Evolutionary conservation across 2,329 filamentous ascomycete genomes (phyloP).

Genomic region (Helminthosporium solani): DNA sequence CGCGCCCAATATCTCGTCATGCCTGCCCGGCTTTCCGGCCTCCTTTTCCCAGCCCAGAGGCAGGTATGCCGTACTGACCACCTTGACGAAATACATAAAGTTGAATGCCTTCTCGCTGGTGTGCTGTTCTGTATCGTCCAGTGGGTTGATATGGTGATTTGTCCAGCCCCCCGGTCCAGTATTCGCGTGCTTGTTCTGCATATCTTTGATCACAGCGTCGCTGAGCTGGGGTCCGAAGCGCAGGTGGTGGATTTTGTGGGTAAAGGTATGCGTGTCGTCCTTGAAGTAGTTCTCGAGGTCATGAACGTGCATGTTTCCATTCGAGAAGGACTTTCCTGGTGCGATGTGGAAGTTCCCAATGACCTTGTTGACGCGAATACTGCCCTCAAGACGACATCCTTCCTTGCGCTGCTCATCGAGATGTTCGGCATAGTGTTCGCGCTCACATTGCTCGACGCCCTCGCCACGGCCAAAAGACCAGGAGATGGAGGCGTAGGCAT

Average conservation of each 20-base stretch:
- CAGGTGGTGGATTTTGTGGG: constrained; percentile 82
- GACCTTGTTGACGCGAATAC: constrained; percentile 95
- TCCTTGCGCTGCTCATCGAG: constrained; percentile 85
- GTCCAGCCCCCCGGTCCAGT: constrained; percentile 68
- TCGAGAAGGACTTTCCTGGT: constrained; percentile 92
- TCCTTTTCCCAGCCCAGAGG: constrained; percentile 81
- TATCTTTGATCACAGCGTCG: constrained; percentile 57
- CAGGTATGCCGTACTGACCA: constrained; percentile 92
- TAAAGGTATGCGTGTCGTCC: constrained; percentile 77
- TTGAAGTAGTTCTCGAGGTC: constrained; percentile 96
- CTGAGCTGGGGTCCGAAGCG: constrained; percentile 92
- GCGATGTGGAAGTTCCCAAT: constrained; percentile 98
- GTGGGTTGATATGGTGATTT: constrained; percentile 87
- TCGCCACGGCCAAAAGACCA: constrained; percentile 96
- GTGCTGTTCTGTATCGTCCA: constrained; percentile 75
- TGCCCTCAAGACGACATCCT: constrained; percentile 91
- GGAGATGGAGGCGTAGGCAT: constrained; percentile 83
- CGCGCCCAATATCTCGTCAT: constrained; percentile 54
- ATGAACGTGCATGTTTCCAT: constrained; percentile 95
- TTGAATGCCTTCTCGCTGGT: constrained; percentile 85
- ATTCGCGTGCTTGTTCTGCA: constrained; percentile 51
- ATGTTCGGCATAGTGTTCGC: constrained; percentile 89
- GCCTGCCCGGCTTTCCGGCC: constrained; percentile 37
- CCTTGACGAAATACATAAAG: constrained; percentile 99
- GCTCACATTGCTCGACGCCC: constrained; percentile 89